Evolutionary conservation across 2,329 filamentous ascomycete genomes (phyloP).

Genomic region (Lizonia empirigonia): DNA sequence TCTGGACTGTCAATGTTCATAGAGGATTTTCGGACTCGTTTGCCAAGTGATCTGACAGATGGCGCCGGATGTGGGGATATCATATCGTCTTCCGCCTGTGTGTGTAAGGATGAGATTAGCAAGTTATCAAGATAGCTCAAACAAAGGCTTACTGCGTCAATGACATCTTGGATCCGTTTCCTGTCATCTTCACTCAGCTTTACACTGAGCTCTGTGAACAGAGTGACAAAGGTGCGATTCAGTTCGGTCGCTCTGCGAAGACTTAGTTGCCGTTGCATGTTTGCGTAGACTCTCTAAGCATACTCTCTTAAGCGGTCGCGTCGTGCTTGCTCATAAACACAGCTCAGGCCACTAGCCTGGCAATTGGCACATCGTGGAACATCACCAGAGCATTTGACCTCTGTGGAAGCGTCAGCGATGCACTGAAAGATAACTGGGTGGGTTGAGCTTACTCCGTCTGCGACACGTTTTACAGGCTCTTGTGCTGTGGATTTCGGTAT

Average conservation of each 20-base stretch:
- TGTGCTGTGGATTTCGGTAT: slow-evolving; percentile 5
- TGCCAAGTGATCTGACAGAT: slow-evolving; percentile 17
- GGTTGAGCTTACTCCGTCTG: slow-evolving; percentile 24
- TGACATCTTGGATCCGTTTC: slow-evolving; percentile 22
- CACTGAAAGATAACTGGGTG: neutral
- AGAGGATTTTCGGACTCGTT: slow-evolving; percentile 17
- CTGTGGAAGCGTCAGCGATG: slow-evolving; percentile 10
- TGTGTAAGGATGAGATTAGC: neutral
- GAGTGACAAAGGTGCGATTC: slow-evolving; percentile 24
- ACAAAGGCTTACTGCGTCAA: slow-evolving; percentile 25
- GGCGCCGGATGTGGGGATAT: slow-evolving; percentile 4
- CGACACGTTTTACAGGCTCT: slow-evolving; percentile 34
- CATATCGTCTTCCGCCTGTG: slow-evolving; percentile 29
- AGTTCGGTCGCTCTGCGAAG: slow-evolving; percentile 25
- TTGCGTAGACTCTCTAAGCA: neutral
- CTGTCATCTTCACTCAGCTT: slow-evolving; percentile 22
- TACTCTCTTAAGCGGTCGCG: slow-evolving; percentile 34
- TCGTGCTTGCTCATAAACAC: slow-evolving; percentile 33
- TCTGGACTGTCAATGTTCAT: neutral
- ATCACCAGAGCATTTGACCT: slow-evolving; percentile 36
- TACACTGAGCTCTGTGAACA: slow-evolving; percentile 28
- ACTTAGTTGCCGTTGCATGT: neutral
- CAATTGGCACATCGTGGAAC: slow-evolving; percentile 28
- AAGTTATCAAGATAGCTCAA: neutral
- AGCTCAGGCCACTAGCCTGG: slow-evolving; percentile 16